Evolutionary conservation across 2,329 filamentous ascomycete species (phyloP).

Genomic region (Metarhizium rileyi): DNA sequence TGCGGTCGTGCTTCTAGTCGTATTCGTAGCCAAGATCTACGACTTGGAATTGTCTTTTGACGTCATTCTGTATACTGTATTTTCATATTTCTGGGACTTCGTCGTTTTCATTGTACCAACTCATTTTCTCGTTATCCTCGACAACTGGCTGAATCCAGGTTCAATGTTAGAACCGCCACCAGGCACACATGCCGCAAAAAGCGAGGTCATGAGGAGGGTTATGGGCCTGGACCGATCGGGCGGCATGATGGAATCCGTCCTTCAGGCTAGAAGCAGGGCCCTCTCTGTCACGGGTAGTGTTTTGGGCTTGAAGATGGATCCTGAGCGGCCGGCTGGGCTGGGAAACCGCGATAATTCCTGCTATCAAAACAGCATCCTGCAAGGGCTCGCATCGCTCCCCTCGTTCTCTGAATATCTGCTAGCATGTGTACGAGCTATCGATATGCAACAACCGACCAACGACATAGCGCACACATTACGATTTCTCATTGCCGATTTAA

Average conservation of each 20-base stretch:
- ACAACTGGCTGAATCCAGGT: constrained; percentile 42
- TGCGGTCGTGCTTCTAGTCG: constrained; percentile 21
- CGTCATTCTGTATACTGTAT: constrained; percentile 16
- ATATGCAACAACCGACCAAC: constrained; percentile 17
- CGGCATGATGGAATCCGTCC: constrained; percentile 46
- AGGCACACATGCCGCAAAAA: constrained; percentile 48
- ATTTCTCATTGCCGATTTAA: constrained; percentile 60
- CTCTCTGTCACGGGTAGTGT: constrained; percentile 40
- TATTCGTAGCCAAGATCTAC: constrained; percentile 25
- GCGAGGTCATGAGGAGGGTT: constrained; percentile 53
- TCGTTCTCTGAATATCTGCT: constrained; percentile 59
- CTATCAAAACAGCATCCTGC: constrained; percentile 94
- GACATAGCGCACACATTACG: constrained; percentile 43
- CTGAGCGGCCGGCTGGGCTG: constrained; percentile 53
- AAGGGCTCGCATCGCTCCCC: constrained; percentile 68
- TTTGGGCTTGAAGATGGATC: constrained; percentile 27
- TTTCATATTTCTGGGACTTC: constrained; percentile 48
- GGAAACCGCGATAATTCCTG: constrained; percentile 94
- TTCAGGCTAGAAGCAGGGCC: constrained; percentile 47
- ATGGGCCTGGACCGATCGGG: constrained; percentile 46
- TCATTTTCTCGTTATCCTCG: constrained; percentile 45
- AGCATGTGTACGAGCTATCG: constrained; percentile 25
- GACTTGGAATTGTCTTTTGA: constrained; percentile 22
- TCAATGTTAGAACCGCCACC: constrained; percentile 27
- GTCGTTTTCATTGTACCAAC: constrained; percentile 48